A percentile compares a stretch with the other conserved stretches of the same genome.
These are phyloP conservation scores for Carpinus viminea DNA, from an alignment of 306 rosid species.

Conservation along the genomic window DNA sequence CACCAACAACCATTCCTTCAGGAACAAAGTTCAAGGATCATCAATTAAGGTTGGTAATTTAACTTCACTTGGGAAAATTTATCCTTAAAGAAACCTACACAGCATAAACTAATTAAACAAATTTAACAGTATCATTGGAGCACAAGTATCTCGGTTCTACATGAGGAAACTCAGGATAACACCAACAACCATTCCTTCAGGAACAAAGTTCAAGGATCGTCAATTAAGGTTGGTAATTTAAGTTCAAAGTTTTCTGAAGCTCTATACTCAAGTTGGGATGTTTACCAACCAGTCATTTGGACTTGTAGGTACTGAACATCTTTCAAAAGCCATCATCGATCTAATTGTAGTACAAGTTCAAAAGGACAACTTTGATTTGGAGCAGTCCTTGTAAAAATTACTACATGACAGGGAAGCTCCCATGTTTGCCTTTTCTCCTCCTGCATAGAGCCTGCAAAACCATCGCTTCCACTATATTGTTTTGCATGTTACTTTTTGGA, in stretches of 20 bases:
- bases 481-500: neutral
- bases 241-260: neutral
- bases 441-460: neutral
- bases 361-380: neutral
- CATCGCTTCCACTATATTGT: neutral
- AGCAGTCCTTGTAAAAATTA: neutral
- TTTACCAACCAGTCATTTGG: neutral
- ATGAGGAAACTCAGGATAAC: neutral
- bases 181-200: neutral
- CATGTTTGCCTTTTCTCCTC: too few relatives aligned
- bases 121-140: constrained; percentile 3
- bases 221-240: constrained; percentile 1
- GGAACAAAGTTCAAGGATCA: too few relatives aligned
- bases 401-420: neutral
- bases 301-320: neutral
- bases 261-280: constrained; percentile 1
- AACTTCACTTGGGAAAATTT: neutral
- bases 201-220: neutral
- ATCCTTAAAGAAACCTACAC: neutral
- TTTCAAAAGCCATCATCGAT: neutral
- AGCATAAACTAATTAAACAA: neutral
- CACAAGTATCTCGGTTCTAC: neutral
- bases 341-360: neutral
- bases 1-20: neutral
- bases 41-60: too few relatives aligned